phyloP scores from a whole-genome alignment of 2,329 filamentous ascomycete genomes.

The Colletotrichum sansevieriae region DNA sequence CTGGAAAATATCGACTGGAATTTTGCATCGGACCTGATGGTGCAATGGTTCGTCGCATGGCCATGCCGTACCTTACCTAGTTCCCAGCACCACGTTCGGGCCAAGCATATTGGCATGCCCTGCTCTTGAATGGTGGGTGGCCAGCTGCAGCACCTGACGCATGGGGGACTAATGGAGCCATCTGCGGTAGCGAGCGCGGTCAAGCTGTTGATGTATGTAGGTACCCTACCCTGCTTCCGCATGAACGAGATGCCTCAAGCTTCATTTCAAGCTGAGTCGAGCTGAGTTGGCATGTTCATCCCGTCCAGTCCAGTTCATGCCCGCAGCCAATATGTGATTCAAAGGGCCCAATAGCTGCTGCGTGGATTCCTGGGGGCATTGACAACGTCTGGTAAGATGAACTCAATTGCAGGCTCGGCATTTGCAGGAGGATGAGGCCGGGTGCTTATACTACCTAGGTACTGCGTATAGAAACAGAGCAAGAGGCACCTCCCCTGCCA shows the following conservation, averaged over 20 bases:
- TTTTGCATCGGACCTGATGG: too few species aligned
- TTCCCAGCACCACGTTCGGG: too few species aligned
- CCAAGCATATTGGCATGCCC: background rate
- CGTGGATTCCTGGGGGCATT: conserved; percentile 8
- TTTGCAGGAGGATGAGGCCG: background rate
- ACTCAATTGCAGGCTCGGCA: conserved; percentile 11
- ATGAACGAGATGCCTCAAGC: conserved; percentile 7
- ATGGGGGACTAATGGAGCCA: conserved; percentile 10
- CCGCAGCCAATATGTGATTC: conserved; percentile 16
- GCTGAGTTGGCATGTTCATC: conserved; percentile 12
- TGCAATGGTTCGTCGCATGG: too few species aligned
- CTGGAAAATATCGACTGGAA: conserved; percentile 6
- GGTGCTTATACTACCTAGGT: background rate
- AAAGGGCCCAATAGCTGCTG: conserved; percentile 7
- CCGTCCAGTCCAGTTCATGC: conserved; percentile 23
- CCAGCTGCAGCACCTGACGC: conserved; percentile 6
- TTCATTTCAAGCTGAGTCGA: background rate
- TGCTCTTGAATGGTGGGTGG: conserved; percentile 2
- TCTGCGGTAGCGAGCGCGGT: background rate
- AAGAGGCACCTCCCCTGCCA: conserved; percentile 20
- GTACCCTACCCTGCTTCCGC: background rate
- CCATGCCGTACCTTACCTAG: too few species aligned
- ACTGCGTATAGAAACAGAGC: too few species aligned
- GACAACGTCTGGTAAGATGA: background rate
- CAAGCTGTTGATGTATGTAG: background rate